These are phyloP conservation scores for Paramecium pentaurelia DNA, from an alignment of 73 alveolate species.

Conservation along the genomic window DNA sequence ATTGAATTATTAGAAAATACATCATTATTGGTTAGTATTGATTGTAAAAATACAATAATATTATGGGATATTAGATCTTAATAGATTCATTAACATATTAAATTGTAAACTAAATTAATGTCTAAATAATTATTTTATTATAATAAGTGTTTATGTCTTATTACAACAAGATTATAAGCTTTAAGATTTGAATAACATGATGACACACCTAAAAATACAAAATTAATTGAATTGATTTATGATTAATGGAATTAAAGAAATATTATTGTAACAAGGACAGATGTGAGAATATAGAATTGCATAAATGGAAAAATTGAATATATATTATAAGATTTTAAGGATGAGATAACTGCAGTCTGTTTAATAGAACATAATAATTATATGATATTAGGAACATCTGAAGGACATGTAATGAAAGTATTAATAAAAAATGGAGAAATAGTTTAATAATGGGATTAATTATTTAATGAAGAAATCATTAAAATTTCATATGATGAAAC, in stretches of 20 bases:
- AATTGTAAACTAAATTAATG: slow-evolving; percentile 11
- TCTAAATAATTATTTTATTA: not conserved
- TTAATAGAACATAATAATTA: not conserved
- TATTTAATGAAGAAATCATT: not conserved
- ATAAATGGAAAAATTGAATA: not conserved
- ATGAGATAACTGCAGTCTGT: slow-evolving; percentile 10
- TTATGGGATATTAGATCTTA: slow-evolving; percentile 29
- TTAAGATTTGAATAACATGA: not conserved
- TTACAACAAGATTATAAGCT: not conserved
- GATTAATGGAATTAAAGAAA: slow-evolving; percentile 38
- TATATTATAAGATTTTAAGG: slow-evolving; percentile 1
- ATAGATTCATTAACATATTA: not conserved
- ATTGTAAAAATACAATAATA: not conserved
- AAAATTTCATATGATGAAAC: not conserved
- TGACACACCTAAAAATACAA: not conserved
- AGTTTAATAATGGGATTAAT: not conserved
- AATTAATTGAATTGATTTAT: not conserved
- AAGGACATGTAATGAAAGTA: slow-evolving; percentile 2
- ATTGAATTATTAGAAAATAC: slow-evolving; percentile 9
- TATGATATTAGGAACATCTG: slow-evolving; percentile 11
- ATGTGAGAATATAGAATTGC: not conserved
- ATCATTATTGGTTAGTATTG: not conserved
- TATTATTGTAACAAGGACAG: not conserved
- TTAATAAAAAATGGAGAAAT: not conserved
- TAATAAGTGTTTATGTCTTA: not conserved